Base-by-base conservation (phyloP, 345 rosid genomes). In the Gossypium thurberi region DNA sequence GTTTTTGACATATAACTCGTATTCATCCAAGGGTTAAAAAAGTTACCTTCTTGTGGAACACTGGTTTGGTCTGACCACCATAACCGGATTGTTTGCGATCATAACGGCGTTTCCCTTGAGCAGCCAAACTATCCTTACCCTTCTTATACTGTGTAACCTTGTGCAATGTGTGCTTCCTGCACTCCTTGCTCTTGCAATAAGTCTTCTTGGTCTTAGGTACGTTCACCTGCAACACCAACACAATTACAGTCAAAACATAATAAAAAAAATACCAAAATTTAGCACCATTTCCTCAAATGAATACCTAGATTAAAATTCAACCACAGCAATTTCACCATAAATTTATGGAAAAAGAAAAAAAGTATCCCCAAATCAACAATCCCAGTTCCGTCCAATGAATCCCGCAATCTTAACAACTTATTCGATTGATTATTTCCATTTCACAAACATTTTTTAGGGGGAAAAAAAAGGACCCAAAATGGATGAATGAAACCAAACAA, bases 1-100 rank as follows among this genome's bases (percentile, higher is more conserved):
- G 7, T 1, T 33, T 33, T 33, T 5, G 7, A 33, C 40, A 33
- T 33, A 5, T 33, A 33, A 33, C 40, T 33, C 40, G 40, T 33
- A 33, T 33, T 33, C 40, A 33, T 33, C 40, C 40, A 33, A 5
- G 40, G 40, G 40, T 33, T 33, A 33, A 33, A 33, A 33, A 18
- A 18, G 11, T 53, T 76, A 89, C 97, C 92, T 91, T 91, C 87
- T 91, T 91, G 91, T 89, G 97, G 78, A 89, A 91, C 44, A 91
- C 97, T 3, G 94, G 94, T 79, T 91, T 91, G 75, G 94, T 91
- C 83, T 91, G 97, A 51, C 97, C 97, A 55, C 97, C 97, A 76
- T 89, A 91, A 15, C 97, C 97, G 10, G 97, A 91, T 64, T 91
- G 94, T 8, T 91, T 89, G 13, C 97, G 89, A 63, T 89, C 97